These are phyloP conservation scores for Ceratocystis lukuohia DNA, from an alignment of 2,329 filamentous ascomycete species.

Conservation along the genomic window DNA sequence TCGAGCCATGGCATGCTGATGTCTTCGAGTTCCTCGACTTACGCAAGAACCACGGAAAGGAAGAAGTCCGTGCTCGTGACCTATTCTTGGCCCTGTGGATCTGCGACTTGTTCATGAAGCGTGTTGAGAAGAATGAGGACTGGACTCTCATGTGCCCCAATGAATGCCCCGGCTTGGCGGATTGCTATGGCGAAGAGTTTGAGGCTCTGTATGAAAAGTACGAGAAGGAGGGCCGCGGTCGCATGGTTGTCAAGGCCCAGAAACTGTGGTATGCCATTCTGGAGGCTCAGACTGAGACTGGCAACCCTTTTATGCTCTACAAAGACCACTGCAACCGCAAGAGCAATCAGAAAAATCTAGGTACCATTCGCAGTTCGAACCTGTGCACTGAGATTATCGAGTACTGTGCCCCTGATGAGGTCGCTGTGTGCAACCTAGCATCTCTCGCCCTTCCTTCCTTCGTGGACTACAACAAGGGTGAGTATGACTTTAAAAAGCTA, in stretches of 20 bases:
- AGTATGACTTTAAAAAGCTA: conserved; percentile 91
- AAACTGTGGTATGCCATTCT: conserved; percentile 99
- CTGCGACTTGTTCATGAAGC: conserved; percentile 98
- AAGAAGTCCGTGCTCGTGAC: conserved; percentile 91
- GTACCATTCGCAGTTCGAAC: conserved; percentile 96
- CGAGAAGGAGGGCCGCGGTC: conserved; percentile 74
- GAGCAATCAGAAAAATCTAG: conserved; percentile 99
- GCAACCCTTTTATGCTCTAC: conserved; percentile 99
- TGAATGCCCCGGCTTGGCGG: conserved; percentile 85
- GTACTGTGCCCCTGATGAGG: conserved; percentile 93
- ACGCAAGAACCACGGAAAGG: conserved; percentile 98
- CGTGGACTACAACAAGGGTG: conserved; percentile 71
- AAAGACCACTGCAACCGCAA: conserved; percentile 97
- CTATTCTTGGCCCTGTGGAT: conserved; percentile 98
- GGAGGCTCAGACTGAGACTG: conserved; percentile 96
- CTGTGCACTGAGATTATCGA: conserved; percentile 98
- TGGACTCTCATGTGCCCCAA: conserved; percentile 99
- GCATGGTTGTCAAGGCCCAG: conserved; percentile 87
- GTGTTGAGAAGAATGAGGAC: conserved; percentile 87
- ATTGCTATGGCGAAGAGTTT: conserved; percentile 96
- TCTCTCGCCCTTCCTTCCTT: conserved; percentile 85
- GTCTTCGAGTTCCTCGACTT: conserved; percentile 96
- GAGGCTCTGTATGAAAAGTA: conserved; percentile 90
- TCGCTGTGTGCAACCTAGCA: conserved; percentile 95
- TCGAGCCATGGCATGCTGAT: conserved; percentile 97